phyloP scores from a whole-genome alignment of 78 protist genomes.

The slime mould (Dictyostelium discoideum) region DNA sequence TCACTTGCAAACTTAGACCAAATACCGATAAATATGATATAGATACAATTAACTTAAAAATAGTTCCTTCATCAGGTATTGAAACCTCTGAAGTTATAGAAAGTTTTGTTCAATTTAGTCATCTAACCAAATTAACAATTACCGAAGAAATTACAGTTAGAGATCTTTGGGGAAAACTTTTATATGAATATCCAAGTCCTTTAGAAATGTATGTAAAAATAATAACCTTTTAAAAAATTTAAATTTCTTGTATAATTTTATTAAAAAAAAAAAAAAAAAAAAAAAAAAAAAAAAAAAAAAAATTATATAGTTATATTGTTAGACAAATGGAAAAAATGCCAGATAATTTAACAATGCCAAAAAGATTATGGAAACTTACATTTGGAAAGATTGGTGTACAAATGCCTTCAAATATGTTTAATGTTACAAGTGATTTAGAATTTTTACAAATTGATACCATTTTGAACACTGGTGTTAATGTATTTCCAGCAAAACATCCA shows the following conservation, averaged over 20 bases:
- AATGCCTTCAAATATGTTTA: background rate
- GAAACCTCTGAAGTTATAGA: no score
- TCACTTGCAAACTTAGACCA: background rate
- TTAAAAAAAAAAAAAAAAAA: no score
- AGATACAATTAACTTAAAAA: background rate
- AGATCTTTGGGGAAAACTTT: background rate
- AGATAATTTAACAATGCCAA: background rate
- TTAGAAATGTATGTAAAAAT: background rate
- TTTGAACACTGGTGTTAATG: background rate
- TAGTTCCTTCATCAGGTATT: no score
- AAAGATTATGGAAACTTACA: background rate
- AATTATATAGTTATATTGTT: background rate
- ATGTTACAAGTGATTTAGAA: background rate
- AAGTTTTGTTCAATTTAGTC: background rate
- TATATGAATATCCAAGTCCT: background rate
- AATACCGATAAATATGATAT: background rate
- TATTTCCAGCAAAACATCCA: background rate
- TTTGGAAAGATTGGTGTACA: background rate
- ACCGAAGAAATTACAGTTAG: background rate
- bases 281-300: no score
- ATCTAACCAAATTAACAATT: background rate
- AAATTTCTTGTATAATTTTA: no score
- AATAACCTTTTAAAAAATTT: no score
- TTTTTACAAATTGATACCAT: background rate
- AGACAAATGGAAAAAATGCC: background rate